Evolutionary conservation across 2,329 filamentous ascomycete genomes (phyloP).

Genomic region (Neonectria coccinea): DNA sequence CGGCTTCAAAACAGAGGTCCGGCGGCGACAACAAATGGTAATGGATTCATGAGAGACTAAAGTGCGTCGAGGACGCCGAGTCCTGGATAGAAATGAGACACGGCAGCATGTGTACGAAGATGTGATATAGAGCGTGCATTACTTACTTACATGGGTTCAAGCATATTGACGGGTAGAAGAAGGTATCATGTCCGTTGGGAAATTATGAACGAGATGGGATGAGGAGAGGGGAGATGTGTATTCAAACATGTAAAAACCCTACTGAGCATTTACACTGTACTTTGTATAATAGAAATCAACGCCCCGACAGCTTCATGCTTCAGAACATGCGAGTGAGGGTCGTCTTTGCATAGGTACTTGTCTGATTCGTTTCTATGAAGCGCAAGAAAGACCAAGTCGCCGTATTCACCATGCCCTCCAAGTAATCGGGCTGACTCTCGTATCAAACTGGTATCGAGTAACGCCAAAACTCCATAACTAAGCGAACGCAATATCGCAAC

Average conservation of each 20-base stretch:
- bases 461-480: slow-evolving; percentile 13
- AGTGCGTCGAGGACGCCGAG: background rate
- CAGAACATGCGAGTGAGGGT: too few relatives aligned
- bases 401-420: background rate
- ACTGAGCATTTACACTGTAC: slow-evolving; percentile 25
- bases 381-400: background rate
- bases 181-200: slow-evolving; percentile 2
- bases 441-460: slow-evolving; percentile 23
- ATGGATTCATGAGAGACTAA: background rate
- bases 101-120: slow-evolving; percentile 7
- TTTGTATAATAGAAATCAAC: slow-evolving; percentile 13
- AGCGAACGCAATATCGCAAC: background rate
- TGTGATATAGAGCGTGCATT: background rate
- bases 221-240: slow-evolving; percentile 24
- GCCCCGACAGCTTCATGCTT: background rate
- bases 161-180: background rate
- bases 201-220: background rate
- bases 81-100: background rate
- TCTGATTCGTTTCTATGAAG: slow-evolving; percentile 12
- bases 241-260: slow-evolving; percentile 25
- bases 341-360: background rate
- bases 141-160: background rate
- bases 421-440: background rate
- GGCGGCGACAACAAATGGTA: background rate
- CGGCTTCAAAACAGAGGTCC: background rate